Percentiles rank a stretch among this genome's conserved stretches.
These are phyloP conservation scores for Paradendryphiella salina DNA, from an alignment of 2,329 filamentous ascomycete species.

Conservation along the genomic window DNA sequence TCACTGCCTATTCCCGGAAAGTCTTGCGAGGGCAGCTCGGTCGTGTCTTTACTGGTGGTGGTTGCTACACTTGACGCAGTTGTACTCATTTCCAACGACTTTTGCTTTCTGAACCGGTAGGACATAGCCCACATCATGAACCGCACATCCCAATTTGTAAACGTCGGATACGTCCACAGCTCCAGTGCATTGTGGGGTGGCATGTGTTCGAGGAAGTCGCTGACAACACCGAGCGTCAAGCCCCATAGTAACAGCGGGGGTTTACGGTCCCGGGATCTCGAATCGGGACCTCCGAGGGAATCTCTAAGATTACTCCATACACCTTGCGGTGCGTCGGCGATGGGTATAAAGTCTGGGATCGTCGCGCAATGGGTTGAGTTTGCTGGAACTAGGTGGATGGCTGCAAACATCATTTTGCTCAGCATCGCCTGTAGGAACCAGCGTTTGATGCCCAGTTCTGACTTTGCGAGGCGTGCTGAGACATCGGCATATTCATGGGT, in stretches of 20 bases:
- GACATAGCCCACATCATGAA: slow-evolving; percentile 64
- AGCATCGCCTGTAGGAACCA: slow-evolving; percentile 60
- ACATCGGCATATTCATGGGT: slow-evolving; percentile 67
- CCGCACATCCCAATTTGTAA: slow-evolving; percentile 64
- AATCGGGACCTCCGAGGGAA: slow-evolving; percentile 23
- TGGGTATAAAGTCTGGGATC: slow-evolving; percentile 54
- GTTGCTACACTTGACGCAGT: slow-evolving; percentile 10
- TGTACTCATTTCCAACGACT: slow-evolving; percentile 38
- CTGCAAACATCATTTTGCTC: slow-evolving; percentile 69
- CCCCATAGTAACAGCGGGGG: slow-evolving; percentile 69
- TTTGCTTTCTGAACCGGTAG: slow-evolving; percentile 54
- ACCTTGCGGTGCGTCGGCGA: slow-evolving; percentile 18
- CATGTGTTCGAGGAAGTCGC: slow-evolving; percentile 68
- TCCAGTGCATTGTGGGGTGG: slow-evolving; percentile 65
- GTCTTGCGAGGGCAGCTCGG: slow-evolving; percentile 31
- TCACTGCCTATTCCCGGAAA: slow-evolving; percentile 29
- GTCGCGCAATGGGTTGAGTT: slow-evolving; percentile 63
- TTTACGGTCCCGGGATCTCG: slow-evolving; percentile 40
- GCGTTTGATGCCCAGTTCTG: slow-evolving; percentile 58
- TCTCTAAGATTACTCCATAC: slow-evolving; percentile 20
- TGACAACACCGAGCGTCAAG: slow-evolving; percentile 66
- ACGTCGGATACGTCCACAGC: slow-evolving; percentile 70
- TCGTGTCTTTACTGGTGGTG: slow-evolving; percentile 10
- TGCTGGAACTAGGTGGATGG: slow-evolving; percentile 64
- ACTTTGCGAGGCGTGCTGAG: slow-evolving; percentile 62